phyloP scores from a whole-genome alignment of 768 basidiomycete species.

The Melanogaster broomeanus region DNA sequence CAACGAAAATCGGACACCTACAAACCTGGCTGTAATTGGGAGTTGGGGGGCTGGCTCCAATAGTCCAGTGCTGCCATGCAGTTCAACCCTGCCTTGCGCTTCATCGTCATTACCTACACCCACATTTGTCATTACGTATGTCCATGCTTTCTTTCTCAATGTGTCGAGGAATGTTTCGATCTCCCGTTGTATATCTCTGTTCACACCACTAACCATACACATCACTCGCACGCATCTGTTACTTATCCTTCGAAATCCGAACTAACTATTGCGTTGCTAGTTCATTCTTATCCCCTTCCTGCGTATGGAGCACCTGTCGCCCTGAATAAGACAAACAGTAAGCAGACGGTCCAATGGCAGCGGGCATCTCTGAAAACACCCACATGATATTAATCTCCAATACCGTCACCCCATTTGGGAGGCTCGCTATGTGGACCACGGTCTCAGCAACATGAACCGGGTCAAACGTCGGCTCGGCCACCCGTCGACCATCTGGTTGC shows the following conservation, averaged over 20 bases:
- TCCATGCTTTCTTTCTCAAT: not conserved
- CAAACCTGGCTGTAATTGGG: conserved; percentile 55
- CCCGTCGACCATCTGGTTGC: conserved; percentile 66
- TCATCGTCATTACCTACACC: too few species aligned
- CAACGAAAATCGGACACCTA: conserved; percentile 58
- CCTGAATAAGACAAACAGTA: conserved; percentile 25
- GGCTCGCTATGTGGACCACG: conserved; percentile 67
- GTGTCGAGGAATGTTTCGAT: not conserved
- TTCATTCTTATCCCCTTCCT: conserved; percentile 42
- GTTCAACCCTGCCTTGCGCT: not conserved
- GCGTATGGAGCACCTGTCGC: conserved; percentile 48
- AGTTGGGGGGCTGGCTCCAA: conserved; percentile 61
- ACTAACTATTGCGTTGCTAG: not conserved
- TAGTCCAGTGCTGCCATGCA: not conserved
- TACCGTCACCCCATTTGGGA: conserved; percentile 71
- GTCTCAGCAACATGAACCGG: conserved; percentile 71
- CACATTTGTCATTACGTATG: not conserved
- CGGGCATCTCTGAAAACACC: conserved; percentile 23
- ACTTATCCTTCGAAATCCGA: not conserved
- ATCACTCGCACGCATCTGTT: not conserved
- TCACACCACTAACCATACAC: not conserved
- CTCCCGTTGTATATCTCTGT: not conserved
- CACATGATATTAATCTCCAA: conserved; percentile 77
- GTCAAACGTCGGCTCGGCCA: conserved; percentile 67
- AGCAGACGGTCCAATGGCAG: not conserved